A percentile compares a stretch with the other conserved stretches of the same genome.
Evolutionary conservation across 176 grass and related monocot species (phyloP).

Genomic region (Aegilops longissima): DNA sequence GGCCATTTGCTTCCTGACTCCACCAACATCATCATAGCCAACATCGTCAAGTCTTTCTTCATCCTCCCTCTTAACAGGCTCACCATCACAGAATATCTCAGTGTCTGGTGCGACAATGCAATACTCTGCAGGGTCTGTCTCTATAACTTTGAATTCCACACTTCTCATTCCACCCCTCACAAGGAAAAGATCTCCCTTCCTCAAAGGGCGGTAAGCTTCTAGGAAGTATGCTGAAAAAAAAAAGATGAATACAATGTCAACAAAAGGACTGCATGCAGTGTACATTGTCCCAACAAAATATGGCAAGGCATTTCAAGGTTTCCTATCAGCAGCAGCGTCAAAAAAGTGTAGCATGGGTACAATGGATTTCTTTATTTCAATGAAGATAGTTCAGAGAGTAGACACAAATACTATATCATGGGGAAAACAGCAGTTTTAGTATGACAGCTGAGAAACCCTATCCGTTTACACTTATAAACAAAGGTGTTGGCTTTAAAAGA

Average conservation of each 20-base stretch:
- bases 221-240: constrained; percentile 75
- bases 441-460: not conserved
- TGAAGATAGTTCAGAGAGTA: not conserved
- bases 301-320: not conserved
- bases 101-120: constrained; percentile 88
- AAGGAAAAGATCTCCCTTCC: constrained; percentile 86
- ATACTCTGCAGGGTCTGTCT: constrained; percentile 77
- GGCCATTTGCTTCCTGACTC: constrained; percentile 88
- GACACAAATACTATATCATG: not conserved
- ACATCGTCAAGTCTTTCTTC: constrained; percentile 78
- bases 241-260: not conserved
- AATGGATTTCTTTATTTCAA: not conserved
- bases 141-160: constrained; percentile 88
- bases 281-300: not conserved
- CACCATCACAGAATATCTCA: constrained; percentile 83
- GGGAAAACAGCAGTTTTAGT: not conserved
- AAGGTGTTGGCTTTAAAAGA: not conserved
- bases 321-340: not conserved
- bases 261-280: not conserved
- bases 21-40: constrained; percentile 89
- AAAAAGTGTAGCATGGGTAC: not conserved
- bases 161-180: constrained; percentile 80
- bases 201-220: constrained; percentile 73
- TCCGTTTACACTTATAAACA: not conserved
- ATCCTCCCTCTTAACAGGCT: constrained; percentile 85